phyloP scores from a whole-genome alignment of 2,329 filamentous ascomycete genomes.

The Alternaria triticimaculans region DNA sequence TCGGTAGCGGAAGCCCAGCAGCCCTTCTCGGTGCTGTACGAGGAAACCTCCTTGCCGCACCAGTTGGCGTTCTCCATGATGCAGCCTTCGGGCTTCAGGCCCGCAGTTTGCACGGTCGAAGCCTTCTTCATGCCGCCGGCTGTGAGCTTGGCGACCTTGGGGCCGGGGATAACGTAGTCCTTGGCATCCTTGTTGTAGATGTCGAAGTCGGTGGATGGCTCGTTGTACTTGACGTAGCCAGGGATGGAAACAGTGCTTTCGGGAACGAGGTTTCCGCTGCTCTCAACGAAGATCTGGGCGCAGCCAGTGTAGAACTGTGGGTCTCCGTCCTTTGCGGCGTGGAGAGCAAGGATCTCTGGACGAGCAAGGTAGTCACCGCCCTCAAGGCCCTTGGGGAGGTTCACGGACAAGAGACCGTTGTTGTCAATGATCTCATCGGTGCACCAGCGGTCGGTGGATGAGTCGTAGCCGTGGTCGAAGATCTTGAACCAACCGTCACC shows the following conservation, averaged over 20 bases:
- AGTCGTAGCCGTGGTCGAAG: constrained; percentile 72
- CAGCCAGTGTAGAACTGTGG: constrained; percentile 78
- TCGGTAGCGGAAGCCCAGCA: constrained; percentile 62
- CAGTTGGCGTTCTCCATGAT: constrained; percentile 74
- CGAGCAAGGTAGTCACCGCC: constrained; percentile 75
- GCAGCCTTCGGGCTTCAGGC: constrained; percentile 62
- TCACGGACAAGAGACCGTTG: constrained; percentile 68
- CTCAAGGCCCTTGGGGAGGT: constrained; percentile 66
- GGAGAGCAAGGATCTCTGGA: constrained; percentile 72
- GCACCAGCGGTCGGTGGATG: constrained; percentile 66
- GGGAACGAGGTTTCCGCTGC: constrained; percentile 56
- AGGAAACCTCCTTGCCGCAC: constrained; percentile 68
- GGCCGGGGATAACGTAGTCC: constrained; percentile 64
- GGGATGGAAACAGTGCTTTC: constrained; percentile 69
- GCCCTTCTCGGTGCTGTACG: constrained; percentile 61
- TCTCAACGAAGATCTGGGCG: constrained; percentile 71
- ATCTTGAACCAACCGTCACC: constrained; percentile 82
- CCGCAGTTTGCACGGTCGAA: constrained; percentile 52
- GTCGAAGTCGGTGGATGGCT: constrained; percentile 68
- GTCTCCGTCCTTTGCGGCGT: constrained; percentile 61
- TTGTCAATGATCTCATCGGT: constrained; percentile 71
- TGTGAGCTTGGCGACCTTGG: constrained; percentile 59
- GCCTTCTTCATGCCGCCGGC: constrained; percentile 18
- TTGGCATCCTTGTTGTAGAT: constrained; percentile 61
- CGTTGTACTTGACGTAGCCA: constrained; percentile 64